These are phyloP conservation scores for Saturnispora mendoncae DNA, from an alignment of 805 yeast species.

Conservation along the genomic window DNA sequence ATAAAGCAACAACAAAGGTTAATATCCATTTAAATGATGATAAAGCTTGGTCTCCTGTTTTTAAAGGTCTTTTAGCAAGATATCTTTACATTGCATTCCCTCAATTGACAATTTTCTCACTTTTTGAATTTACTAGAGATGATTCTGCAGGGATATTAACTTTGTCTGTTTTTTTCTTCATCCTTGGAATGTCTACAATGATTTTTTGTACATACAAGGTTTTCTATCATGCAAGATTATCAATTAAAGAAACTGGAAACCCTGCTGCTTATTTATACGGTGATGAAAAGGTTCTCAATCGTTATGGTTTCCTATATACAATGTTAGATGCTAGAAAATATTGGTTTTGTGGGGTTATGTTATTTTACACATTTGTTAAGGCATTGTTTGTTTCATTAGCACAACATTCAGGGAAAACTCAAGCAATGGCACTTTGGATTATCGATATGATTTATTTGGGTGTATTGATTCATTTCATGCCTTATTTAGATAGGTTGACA, in stretches of 20 bases:
- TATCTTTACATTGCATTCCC: slow-evolving; percentile 80
- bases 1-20: background rate
- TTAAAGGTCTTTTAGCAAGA: slow-evolving; percentile 74
- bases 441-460: slow-evolving; percentile 64
- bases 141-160: slow-evolving; percentile 89
- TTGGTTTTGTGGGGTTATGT: slow-evolving; percentile 70
- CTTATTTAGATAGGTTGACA: slow-evolving; percentile 77
- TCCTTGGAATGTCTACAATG: slow-evolving; percentile 53
- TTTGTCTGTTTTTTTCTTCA: slow-evolving; percentile 61
- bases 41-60: slow-evolving; percentile 47
- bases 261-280: slow-evolving; percentile 87
- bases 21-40: slow-evolving; percentile 26
- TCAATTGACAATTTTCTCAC: slow-evolving; percentile 65
- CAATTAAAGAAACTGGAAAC: slow-evolving; percentile 54
- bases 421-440: slow-evolving; percentile 67
- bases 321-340: slow-evolving; percentile 76
- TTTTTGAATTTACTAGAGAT: slow-evolving; percentile 76
- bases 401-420: slow-evolving; percentile 75
- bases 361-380: slow-evolving; percentile 56
- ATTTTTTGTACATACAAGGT: slow-evolving; percentile 62
- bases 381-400: slow-evolving; percentile 68
- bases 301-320: slow-evolving; percentile 83
- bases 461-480: slow-evolving; percentile 53
- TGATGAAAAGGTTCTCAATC: slow-evolving; percentile 58
- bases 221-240: slow-evolving; percentile 48